A percentile compares a stretch with the other conserved stretches of the same genome.
Evolutionary conservation across 2,329 filamentous ascomycete genomes (phyloP).

Genomic region (Neonectria sp.): DNA sequence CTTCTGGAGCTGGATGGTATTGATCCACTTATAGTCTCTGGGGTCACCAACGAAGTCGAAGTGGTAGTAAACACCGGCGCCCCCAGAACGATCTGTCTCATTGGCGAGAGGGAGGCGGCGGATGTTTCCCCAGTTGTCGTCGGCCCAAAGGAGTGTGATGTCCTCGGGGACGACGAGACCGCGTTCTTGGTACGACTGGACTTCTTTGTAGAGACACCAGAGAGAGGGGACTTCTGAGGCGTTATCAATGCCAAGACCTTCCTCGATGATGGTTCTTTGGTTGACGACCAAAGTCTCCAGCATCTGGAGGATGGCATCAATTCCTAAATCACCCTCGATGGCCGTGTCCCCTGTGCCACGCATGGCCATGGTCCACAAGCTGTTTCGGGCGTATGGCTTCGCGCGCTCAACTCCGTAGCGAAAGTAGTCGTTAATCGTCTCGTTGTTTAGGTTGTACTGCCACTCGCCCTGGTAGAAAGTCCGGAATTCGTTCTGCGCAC

Average conservation of each 20-base stretch:
- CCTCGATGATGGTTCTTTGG: background rate
- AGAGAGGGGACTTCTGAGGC: conserved; percentile 59
- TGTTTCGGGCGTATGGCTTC: conserved; percentile 68
- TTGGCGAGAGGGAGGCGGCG: conserved; percentile 69
- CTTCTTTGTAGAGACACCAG: conserved; percentile 75
- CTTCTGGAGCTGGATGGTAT: conserved; percentile 53
- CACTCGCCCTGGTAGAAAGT: conserved; percentile 72
- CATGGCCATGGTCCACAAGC: conserved; percentile 79
- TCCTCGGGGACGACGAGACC: conserved; percentile 74
- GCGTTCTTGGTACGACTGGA: conserved; percentile 75
- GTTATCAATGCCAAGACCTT: conserved; percentile 23
- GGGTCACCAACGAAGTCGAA: conserved; percentile 76
- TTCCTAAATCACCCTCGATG: conserved; percentile 65
- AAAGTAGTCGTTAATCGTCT: conserved; percentile 78
- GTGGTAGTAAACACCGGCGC: conserved; percentile 73
- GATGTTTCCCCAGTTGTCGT: conserved; percentile 76
- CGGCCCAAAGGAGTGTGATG: conserved; percentile 74
- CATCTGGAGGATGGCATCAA: conserved; percentile 60
- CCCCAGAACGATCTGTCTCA: conserved; percentile 68
- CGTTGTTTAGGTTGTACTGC: conserved; percentile 79
- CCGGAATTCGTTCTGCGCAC: conserved; percentile 70
- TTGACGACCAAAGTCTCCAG: conserved; percentile 12
- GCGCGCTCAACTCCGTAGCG: conserved; percentile 76
- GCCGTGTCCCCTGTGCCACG: conserved; percentile 77
- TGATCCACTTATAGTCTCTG: conserved; percentile 74